Evolutionary conservation across 352 stramenopile genomes (phyloP).

Genomic region (Pythium sp.): DNA sequence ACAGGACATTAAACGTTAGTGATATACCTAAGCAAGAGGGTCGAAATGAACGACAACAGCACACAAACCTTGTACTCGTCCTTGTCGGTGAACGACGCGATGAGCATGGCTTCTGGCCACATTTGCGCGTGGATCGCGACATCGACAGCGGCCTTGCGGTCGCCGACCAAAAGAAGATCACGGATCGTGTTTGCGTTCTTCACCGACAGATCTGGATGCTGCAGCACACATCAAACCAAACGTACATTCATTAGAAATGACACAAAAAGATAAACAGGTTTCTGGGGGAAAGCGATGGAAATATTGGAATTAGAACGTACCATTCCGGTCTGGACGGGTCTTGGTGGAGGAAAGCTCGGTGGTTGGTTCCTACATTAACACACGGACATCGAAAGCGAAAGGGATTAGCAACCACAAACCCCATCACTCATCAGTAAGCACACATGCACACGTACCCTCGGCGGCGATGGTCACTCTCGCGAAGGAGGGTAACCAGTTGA

Average conservation of each 20-base stretch:
- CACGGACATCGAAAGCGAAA: not conserved
- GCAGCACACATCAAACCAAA: conserved; percentile 1
- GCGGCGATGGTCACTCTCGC: conserved; percentile 66
- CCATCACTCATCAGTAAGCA: not conserved
- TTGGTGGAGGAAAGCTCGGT: conserved; percentile 43
- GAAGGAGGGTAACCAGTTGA: conserved; percentile 61
- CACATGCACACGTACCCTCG: conserved; percentile 30
- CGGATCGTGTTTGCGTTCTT: conserved; percentile 60
- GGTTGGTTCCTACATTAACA: conserved; percentile 27
- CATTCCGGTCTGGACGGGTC: conserved; percentile 33
- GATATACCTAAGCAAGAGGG: conserved; percentile 5
- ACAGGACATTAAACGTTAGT: not conserved
- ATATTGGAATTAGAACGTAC: conserved; percentile 22
- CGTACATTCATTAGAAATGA: not conserved
- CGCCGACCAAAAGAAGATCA: conserved; percentile 69
- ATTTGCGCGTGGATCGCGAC: conserved; percentile 77
- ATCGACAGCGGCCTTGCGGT: conserved; percentile 74
- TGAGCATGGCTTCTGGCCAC: conserved; percentile 87
- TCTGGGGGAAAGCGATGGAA: not conserved
- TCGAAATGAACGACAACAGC: not conserved
- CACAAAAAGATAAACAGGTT: not conserved
- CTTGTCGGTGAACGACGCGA: conserved; percentile 82
- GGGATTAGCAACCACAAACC: no score
- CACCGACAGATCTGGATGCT: conserved; percentile 52
- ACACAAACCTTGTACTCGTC: conserved; percentile 69